A percentile compares a stretch with the other conserved stretches of the same genome.
Conservation (phyloP, 2,329 filamentous ascomycete genomes). For the Sarocladium oryzae region DNA sequence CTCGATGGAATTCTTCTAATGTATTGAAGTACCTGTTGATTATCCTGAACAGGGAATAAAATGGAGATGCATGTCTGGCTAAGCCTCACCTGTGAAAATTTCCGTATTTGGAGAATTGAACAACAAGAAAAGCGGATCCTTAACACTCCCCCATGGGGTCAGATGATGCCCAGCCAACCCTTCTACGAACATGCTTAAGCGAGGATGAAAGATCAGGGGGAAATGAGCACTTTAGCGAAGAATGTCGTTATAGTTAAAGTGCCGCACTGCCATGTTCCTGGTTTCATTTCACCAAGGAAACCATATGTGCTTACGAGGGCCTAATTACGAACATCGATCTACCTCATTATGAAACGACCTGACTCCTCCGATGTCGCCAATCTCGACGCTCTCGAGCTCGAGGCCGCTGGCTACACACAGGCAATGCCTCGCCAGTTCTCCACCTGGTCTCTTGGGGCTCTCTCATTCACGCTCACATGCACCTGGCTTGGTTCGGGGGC, state of each 20-base stretch:
- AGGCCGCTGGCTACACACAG: slow-evolving; percentile 16
- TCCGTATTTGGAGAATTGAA: neutral
- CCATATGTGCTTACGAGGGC: no score
- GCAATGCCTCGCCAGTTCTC: slow-evolving; percentile 20
- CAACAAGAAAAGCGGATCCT: neutral
- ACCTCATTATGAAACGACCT: neutral
- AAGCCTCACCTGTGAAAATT: neutral
- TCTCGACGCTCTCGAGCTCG: slow-evolving; percentile 15
- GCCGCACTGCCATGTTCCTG: neutral
- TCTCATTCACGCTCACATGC: slow-evolving; percentile 17
- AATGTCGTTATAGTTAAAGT: neutral
- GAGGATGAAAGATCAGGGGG: neutral
- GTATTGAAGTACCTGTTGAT: no score
- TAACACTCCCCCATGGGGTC: neutral
- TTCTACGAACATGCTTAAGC: no score
- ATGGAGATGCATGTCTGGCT: neutral
- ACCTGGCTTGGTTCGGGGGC: slow-evolving; percentile 18
- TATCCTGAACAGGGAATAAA: neutral
- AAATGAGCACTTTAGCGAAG: no score
- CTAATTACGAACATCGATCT: no score
- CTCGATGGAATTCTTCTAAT: no score
- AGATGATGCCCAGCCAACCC: neutral
- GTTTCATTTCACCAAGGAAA: no score
- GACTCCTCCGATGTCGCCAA: neutral
- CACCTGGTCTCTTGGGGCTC: slow-evolving; percentile 13